Base-by-base conservation (phyloP, 768 basidiomycete genomes). In the Pulveroboletus ravenelii region DNA sequence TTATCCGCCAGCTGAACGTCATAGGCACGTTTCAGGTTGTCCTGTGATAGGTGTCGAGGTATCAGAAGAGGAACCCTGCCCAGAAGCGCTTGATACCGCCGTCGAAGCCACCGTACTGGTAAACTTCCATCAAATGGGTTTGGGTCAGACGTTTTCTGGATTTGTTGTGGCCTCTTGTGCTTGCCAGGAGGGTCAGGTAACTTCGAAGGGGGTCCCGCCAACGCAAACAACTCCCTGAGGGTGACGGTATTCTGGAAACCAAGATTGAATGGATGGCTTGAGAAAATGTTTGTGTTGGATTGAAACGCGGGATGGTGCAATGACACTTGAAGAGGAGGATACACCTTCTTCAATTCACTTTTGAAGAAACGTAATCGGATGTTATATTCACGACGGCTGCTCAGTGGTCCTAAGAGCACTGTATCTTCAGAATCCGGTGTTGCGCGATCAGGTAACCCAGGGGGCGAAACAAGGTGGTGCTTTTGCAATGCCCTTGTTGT, bases 351-450 rank as follows among this genome's bases (percentile, higher is more conserved):
- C 55, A 72, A 72, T 61, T 87, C 78, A 10, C 54, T 57, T 14
- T 63, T 68, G 65, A 82, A 89, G 60, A 75, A 87, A 18, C 81
- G 78, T 81, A 84, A 80, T 18, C 81, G 80, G 41, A 82, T 74
- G 66, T 93, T 92, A 43, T 81, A 74, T 63, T 89, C 79, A 39
- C 88, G 78, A 32, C 89, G 80, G 61, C 80, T 86, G 72, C 85
- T 87, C 38, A 89, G 71, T 10, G 75, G 78, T 3, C 87, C 88
- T 31, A 87, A 68, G 4, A 85, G 57, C 27, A 63, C 63, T 2
- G 82, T 81, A 47, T 87, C 84, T 49, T 78, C 72, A 9, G 85
- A 84, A 3, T 64, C 54, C 17, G 79, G 77, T 53, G 83, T 67
- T 29, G 81, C 81, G 18, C 79, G 78, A n/a, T 63, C 56, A 2